Evolutionary conservation across 2,329 filamentous ascomycete species (phyloP).

Genomic region (Fusarium nisikadoi): DNA sequence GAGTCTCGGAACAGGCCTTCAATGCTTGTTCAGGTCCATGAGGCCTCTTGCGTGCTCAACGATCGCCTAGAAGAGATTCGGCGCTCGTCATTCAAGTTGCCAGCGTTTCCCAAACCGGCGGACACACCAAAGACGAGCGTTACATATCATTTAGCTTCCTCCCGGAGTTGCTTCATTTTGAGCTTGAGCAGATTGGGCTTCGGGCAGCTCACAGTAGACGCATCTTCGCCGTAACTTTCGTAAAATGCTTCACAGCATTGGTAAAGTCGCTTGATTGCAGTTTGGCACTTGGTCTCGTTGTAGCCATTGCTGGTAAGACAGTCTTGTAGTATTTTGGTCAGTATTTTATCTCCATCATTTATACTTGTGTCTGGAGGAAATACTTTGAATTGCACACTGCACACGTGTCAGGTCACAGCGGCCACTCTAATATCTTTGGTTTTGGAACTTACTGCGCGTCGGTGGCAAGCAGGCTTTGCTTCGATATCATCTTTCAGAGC

Average conservation of each 20-base stretch:
- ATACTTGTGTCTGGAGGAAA: neutral
- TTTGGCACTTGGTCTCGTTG: conserved; percentile 84
- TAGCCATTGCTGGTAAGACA: conserved; percentile 88
- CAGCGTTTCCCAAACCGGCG: conserved; percentile 62
- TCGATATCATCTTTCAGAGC: conserved; percentile 75
- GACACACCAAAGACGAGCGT: conserved; percentile 58
- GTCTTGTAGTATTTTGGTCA: conserved; percentile 59
- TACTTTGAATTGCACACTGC: conserved; percentile 91
- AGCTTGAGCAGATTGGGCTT: conserved; percentile 81
- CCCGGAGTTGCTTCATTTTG: conserved; percentile 79
- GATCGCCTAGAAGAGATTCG: conserved; percentile 87
- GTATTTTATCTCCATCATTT: neutral
- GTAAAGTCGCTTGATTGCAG: conserved; percentile 85
- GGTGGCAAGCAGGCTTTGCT: conserved; percentile 83
- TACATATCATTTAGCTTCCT: conserved; percentile 60
- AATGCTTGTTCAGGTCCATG: conserved; percentile 91
- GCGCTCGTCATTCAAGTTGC: conserved; percentile 79
- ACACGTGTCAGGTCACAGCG: conserved; percentile 21
- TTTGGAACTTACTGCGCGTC: conserved; percentile 74
- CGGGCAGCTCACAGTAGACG: conserved; percentile 84
- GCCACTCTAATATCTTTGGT: neutral
- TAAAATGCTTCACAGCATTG: conserved; percentile 95
- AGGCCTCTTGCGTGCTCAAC: conserved; percentile 95
- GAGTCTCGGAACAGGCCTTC: conserved; percentile 98
- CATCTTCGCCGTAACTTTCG: conserved; percentile 77